Evolutionary conservation across 768 basidiomycete species (phyloP).

Genomic region (Macrolepiota dolichaula): DNA sequence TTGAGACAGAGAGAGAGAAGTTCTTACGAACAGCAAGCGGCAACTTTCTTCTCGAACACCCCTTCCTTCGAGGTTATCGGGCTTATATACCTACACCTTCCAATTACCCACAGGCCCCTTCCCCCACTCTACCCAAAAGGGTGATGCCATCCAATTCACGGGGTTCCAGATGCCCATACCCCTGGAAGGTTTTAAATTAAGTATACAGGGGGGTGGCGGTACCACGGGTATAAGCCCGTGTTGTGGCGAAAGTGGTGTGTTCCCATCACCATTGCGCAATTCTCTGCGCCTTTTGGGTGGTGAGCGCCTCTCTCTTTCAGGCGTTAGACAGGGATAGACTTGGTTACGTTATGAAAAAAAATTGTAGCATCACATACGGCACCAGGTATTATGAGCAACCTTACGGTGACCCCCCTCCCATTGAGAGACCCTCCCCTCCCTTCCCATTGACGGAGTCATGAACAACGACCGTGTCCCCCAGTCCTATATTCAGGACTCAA

Average conservation of each 20-base stretch:
- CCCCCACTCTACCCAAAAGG: neutral
- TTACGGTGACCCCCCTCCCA: neutral
- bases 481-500: too few species aligned
- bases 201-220: neutral
- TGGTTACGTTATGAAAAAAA: neutral
- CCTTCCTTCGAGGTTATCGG: neutral
- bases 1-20: too few species aligned
- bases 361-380: neutral
- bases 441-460: neutral
- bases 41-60: too few species aligned
- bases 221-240: neutral
- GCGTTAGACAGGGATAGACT: neutral
- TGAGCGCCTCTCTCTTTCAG: neutral
- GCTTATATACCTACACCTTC: constrained; percentile 4
- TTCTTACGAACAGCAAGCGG: too few species aligned
- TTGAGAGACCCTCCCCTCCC: too few species aligned
- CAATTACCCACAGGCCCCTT: neutral
- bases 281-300: neutral
- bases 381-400: neutral
- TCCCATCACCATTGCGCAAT: neutral
- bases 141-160: too few species aligned
- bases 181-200: too few species aligned
- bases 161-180: too few species aligned
- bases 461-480: neutral
- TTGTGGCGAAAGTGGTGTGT: neutral